phyloP scores from a whole-genome alignment of 2,329 filamentous ascomycete genomes.

The Ceratocystis lukuohia region DNA sequence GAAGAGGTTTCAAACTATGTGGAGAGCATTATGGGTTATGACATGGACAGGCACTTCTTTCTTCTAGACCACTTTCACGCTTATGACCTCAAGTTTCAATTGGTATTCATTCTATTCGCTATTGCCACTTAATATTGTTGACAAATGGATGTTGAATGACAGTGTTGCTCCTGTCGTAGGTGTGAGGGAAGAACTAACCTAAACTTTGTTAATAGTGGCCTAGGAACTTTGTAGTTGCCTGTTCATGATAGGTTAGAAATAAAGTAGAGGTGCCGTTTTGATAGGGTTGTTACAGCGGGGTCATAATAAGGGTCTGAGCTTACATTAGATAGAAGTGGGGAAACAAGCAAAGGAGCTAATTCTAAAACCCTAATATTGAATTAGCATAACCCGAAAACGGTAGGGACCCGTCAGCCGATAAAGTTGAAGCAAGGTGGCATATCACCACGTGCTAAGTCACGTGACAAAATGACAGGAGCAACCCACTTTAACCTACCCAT shows the following conservation, averaged over 20 bases:
- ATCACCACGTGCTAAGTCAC: background rate
- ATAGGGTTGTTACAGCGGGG: background rate
- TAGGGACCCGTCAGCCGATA: background rate
- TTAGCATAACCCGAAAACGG: background rate
- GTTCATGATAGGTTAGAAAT: too few species aligned
- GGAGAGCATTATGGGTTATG: background rate
- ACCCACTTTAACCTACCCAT: conserved; percentile 1
- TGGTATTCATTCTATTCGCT: background rate
- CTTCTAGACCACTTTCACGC: background rate
- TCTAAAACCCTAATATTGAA: background rate
- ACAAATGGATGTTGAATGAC: background rate
- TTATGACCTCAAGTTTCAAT: background rate
- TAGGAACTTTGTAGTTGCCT: background rate
- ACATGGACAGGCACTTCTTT: background rate
- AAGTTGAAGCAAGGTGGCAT: background rate
- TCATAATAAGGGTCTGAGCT: background rate
- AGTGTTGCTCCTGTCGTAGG: background rate
- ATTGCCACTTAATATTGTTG: background rate
- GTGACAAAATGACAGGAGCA: background rate
- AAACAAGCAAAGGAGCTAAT: too few species aligned
- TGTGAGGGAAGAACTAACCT: background rate
- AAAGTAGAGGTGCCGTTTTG: background rate
- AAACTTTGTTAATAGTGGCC: background rate
- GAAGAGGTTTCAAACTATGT: background rate
- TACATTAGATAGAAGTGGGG: background rate